Percentiles rank a stretch among this genome's conserved stretches.
phyloP scores from a whole-genome alignment of 352 stramenopile species.

The Globisporangium okanoganense region DNA sequence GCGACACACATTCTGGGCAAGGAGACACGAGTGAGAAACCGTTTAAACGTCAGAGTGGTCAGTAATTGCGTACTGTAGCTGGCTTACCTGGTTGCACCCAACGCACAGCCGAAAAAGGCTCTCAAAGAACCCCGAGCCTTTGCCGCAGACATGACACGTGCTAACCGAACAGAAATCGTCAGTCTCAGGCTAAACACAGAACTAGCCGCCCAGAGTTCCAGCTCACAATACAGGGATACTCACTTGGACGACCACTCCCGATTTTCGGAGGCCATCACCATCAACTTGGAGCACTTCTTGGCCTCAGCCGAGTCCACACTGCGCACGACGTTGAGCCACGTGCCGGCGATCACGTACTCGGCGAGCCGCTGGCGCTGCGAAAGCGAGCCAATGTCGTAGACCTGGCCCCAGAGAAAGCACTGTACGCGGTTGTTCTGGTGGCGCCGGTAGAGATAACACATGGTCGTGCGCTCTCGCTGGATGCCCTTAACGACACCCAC shows the following conservation, averaged over 20 bases:
- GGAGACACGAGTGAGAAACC: too few relatives aligned
- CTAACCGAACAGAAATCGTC: too few relatives aligned
- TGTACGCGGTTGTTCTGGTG: constrained; percentile 22
- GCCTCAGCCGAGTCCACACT: constrained; percentile 11
- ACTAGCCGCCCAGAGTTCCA: too few relatives aligned
- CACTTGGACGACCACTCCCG: too few relatives aligned
- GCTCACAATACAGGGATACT: too few relatives aligned
- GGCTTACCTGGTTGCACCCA: constrained; percentile 14
- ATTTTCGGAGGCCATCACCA: neutral
- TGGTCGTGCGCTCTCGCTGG: constrained; percentile 25
- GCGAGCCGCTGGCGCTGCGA: constrained; percentile 2
- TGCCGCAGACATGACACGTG: constrained; percentile 30
- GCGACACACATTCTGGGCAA: constrained; percentile 27
- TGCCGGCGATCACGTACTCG: constrained; percentile 20
- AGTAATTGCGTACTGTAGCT: too few relatives aligned
- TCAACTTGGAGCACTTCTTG: neutral
- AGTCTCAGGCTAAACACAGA: too few relatives aligned
- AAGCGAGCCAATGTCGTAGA: constrained; percentile 22
- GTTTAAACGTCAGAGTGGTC: too few relatives aligned
- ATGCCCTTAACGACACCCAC: constrained; percentile 27
- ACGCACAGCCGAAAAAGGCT: constrained; percentile 21
- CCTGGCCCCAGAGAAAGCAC: constrained; percentile 28
- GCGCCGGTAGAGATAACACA: constrained; percentile 34
- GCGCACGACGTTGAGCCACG: constrained; percentile 13
- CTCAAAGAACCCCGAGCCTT: constrained; percentile 18